phyloP scores from a whole-genome alignment of 1,284 basidiomycete species.

The Rhodofomes roseus region DNA sequence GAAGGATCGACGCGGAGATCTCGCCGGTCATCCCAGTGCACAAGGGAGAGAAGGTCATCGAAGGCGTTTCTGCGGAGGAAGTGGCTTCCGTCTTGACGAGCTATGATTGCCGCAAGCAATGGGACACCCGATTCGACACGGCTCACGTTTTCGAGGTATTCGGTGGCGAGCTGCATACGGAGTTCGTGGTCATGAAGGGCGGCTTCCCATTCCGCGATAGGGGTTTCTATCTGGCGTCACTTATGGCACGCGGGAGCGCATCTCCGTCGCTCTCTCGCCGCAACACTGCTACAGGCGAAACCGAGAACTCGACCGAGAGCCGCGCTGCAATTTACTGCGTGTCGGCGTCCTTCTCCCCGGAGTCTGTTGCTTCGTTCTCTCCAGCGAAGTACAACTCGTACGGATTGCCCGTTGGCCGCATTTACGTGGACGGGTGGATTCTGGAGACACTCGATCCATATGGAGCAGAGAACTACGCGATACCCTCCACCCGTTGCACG shows the following conservation, averaged over 20 bases:
- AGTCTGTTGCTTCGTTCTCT: conserved; percentile 54
- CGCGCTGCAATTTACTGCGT: conserved; percentile 71
- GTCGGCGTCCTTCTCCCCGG: conserved; percentile 71
- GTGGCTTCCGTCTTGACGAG: conserved; percentile 72
- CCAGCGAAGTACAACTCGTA: conserved; percentile 77
- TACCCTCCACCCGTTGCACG: conserved; percentile 91
- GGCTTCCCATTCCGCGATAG: conserved; percentile 92
- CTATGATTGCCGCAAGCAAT: conserved; percentile 70
- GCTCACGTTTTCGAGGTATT: conserved; percentile 75
- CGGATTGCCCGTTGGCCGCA: conserved; percentile 71
- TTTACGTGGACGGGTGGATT: conserved; percentile 94
- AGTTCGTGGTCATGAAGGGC: conserved; percentile 67
- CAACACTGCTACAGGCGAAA: conserved; percentile 20
- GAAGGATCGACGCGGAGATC: conserved; percentile 73
- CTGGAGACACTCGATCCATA: conserved; percentile 97
- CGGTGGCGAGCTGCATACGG: conserved; percentile 71
- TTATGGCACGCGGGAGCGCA: conserved; percentile 61
- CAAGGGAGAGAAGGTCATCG: conserved; percentile 88
- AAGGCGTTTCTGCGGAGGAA: conserved; percentile 94
- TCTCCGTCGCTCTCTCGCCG: conserved; percentile 31
- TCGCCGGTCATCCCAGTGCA: conserved; percentile 84
- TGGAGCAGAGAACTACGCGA: conserved; percentile 90
- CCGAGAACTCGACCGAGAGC: conserved; percentile 29
- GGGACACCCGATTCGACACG: conserved; percentile 84
- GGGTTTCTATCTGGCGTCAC: conserved; percentile 78